phyloP scores from a whole-genome alignment of 805 yeast species.

The Suhomyces prunicola region DNA sequence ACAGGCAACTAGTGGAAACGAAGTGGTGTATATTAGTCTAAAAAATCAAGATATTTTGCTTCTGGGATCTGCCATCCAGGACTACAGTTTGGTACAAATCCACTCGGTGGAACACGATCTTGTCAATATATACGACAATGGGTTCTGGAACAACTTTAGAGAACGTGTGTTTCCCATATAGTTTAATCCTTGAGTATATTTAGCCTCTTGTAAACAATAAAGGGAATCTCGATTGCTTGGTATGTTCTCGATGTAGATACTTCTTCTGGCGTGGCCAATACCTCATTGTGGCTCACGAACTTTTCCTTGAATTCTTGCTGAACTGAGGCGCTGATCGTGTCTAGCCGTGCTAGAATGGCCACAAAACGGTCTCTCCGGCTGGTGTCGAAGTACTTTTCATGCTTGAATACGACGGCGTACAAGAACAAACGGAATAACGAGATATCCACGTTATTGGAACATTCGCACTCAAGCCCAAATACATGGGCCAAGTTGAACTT shows the following conservation, averaged over 20 bases:
- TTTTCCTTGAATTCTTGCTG: conserved; percentile 8
- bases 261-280: neutral
- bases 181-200: neutral
- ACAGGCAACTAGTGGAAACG: conserved; percentile 6
- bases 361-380: neutral
- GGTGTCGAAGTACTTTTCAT: conserved; percentile 8
- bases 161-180: conserved; percentile 23
- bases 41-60: conserved; percentile 22
- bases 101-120: conserved; percentile 28
- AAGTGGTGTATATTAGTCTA: conserved; percentile 27
- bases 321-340: conserved; percentile 5
- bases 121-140: conserved; percentile 48
- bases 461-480: neutral
- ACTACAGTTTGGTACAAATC: conserved; percentile 15
- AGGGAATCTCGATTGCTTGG: conserved; percentile 10
- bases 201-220: conserved; percentile 14
- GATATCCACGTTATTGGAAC: neutral
- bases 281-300: conserved; percentile 5
- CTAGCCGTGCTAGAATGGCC: conserved; percentile 4
- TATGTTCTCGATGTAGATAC: conserved; percentile 1
- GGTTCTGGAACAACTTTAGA: conserved; percentile 41
- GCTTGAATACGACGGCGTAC: conserved; percentile 9
- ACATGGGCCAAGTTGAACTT: neutral
- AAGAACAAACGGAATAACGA: conserved; percentile 12
- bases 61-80: conserved; percentile 3